phyloP scores from a whole-genome alignment of 2,329 filamentous ascomycete genomes.

The Chaetomium sp. region DNA sequence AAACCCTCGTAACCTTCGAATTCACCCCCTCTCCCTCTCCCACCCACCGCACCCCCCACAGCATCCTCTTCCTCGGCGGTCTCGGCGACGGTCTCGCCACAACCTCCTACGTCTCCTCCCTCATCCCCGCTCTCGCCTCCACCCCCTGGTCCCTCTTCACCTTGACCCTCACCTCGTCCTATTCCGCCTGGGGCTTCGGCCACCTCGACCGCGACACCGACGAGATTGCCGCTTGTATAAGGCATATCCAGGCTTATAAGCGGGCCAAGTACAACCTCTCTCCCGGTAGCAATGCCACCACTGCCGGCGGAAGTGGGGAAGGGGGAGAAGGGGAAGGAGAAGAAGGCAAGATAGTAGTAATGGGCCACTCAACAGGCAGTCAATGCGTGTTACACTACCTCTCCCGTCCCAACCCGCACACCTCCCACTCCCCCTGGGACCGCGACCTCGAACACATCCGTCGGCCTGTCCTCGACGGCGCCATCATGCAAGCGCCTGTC shows the following conservation, averaged over 20 bases:
- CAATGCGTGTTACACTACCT: conserved; percentile 56
- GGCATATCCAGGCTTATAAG: conserved; percentile 41
- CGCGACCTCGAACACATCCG: conserved; percentile 35
- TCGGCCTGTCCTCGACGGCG: conserved; percentile 54
- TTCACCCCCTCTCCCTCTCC: conserved; percentile 25
- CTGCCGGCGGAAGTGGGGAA: too few relatives aligned
- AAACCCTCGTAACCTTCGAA: conserved; percentile 34
- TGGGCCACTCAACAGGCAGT: conserved; percentile 54
- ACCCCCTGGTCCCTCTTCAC: conserved; percentile 36
- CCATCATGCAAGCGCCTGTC: conserved; percentile 72
- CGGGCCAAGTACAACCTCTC: conserved; percentile 29
- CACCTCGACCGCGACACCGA: conserved; percentile 47
- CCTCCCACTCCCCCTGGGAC: conserved; percentile 32
- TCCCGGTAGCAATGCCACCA: too few relatives aligned
- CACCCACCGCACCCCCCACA: conserved; percentile 33
- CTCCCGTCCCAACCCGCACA: conserved; percentile 34
- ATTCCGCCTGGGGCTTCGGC: conserved; percentile 44
- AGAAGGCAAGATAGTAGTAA: conserved; percentile 43
- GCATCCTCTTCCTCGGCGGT: conserved; percentile 62
- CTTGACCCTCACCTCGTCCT: conserved; percentile 44
- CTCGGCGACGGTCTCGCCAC: conserved; percentile 65
- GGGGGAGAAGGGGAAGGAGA: too few relatives aligned
- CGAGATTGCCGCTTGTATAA: conserved; percentile 48
- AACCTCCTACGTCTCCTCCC: conserved; percentile 47
- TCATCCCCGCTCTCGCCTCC: conserved; percentile 52